Percentiles rank a stretch among this genome's conserved stretches.
Conservation (phyloP, 495 filamentous ascomycete genomes). For the Friedmanniomyces simplex region DNA sequence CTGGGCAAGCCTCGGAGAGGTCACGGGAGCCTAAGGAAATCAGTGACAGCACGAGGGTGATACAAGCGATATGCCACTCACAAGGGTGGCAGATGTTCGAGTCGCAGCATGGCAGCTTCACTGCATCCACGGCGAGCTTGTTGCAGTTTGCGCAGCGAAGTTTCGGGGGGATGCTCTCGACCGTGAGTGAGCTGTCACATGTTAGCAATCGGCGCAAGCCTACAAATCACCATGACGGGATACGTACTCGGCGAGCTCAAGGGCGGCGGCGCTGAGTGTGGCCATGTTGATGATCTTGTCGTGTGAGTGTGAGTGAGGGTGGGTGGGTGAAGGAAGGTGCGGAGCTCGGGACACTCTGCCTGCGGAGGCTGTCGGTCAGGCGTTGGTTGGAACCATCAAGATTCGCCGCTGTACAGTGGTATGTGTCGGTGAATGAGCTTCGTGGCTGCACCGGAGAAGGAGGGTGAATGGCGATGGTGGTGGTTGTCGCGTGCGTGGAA, state of each 20-base stretch:
- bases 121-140: constrained; percentile 82
- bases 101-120: constrained; percentile 87
- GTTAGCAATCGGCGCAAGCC: neutral
- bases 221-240: neutral
- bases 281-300: constrained; percentile 9
- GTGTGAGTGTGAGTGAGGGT: neutral
- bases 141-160: constrained; percentile 88
- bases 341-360: neutral
- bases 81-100: constrained; percentile 87
- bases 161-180: constrained; percentile 87
- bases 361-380: neutral
- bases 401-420: neutral
- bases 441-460: too few species aligned
- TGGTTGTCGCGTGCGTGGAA: too few species aligned
- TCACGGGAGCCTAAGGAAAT: constrained; percentile 5
- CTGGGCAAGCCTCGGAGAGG: constrained; percentile 64
- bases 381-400: neutral
- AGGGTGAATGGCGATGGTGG: too few species aligned
- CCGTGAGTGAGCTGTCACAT: constrained; percentile 54
- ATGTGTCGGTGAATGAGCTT: neutral
- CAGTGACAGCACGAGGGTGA: neutral
- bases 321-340: neutral
- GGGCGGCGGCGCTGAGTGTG: neutral
- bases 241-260: constrained; percentile 11
- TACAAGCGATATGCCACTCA: constrained; percentile 37